These are phyloP conservation scores for Hygrophila difformis DNA, from an alignment of 257 asterid species.

Conservation along the genomic window DNA sequence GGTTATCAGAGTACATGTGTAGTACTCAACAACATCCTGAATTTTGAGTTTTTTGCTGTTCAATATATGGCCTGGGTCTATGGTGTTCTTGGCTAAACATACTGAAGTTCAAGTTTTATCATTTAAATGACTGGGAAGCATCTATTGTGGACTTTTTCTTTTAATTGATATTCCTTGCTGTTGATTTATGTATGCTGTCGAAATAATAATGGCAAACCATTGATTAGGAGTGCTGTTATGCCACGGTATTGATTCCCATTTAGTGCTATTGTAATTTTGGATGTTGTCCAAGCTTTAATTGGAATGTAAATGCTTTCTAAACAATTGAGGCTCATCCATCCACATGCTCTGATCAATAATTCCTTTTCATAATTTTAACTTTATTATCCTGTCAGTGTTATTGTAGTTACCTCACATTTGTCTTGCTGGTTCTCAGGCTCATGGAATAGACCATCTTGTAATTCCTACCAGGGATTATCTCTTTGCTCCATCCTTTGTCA, in stretches of 20 bases:
- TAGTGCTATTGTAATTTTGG: too few relatives aligned
- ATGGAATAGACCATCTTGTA: slow-evolving; percentile 83
- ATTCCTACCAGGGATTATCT: slow-evolving; percentile 94
- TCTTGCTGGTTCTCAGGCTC: slow-evolving; percentile 46
- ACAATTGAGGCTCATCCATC: too few relatives aligned
- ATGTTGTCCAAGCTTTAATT: not conserved
- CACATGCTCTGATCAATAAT: too few relatives aligned
- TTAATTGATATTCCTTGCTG: too few relatives aligned
- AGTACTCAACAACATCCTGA: not conserved
- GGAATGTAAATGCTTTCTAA: slow-evolving; percentile 1
- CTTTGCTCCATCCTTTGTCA: slow-evolving; percentile 83
- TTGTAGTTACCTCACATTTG: slow-evolving; percentile 9
- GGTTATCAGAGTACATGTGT: slow-evolving; percentile 21
- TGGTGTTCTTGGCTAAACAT: not conserved
- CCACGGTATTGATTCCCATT: too few relatives aligned
- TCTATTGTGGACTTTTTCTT: too few relatives aligned
- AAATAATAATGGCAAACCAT: too few relatives aligned
- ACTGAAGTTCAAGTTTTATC: not conserved
- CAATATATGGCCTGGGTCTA: not conserved
- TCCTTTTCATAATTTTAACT: too few relatives aligned
- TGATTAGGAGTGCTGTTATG: too few relatives aligned
- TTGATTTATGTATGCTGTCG: too few relatives aligned
- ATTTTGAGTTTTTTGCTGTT: not conserved
- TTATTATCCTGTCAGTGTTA: not conserved
- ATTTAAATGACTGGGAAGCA: too few relatives aligned